A percentile compares a stretch with the other conserved stretches of the same genome.
Evolutionary conservation across 2,329 filamentous ascomycete genomes (phyloP).

Genomic region (Fusarium pseudonygamai): DNA sequence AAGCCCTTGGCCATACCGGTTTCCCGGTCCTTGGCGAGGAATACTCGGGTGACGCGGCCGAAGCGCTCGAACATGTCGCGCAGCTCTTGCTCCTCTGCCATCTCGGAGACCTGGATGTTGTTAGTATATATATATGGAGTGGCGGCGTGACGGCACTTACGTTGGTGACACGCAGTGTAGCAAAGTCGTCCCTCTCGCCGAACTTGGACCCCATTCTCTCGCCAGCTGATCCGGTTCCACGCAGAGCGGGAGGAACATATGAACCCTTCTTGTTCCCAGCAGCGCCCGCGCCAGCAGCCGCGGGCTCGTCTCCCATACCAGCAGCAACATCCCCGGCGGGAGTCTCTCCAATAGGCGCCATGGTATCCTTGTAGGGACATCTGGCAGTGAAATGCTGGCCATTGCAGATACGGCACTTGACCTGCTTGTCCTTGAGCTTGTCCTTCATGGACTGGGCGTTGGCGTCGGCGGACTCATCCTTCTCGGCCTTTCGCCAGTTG

Average conservation of each 20-base stretch:
- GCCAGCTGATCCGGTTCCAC: slow-evolving; percentile 73
- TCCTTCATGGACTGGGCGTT: slow-evolving; percentile 80
- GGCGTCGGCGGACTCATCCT: slow-evolving; percentile 78
- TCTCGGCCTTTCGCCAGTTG: slow-evolving; percentile 92
- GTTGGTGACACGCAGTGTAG: slow-evolving; percentile 96
- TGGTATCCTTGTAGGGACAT: slow-evolving; percentile 99
- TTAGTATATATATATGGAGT: slow-evolving; percentile 40
- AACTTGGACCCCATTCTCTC: slow-evolving; percentile 93
- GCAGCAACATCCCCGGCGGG: slow-evolving; percentile 63
- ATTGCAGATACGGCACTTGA: slow-evolving; percentile 99
- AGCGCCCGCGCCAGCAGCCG: slow-evolving; percentile 55
- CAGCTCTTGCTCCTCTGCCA: slow-evolving; percentile 95
- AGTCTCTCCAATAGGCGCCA: slow-evolving; percentile 83
- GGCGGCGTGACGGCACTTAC: slow-evolving; percentile 64
- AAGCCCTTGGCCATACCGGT: slow-evolving; percentile 98
- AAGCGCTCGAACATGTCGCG: slow-evolving; percentile 98
- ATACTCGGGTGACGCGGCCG: slow-evolving; percentile 95
- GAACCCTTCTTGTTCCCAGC: slow-evolving; percentile 70
- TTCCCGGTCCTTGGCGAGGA: slow-evolving; percentile 97
- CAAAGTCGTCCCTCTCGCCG: slow-evolving; percentile 91
- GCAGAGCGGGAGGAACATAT: slow-evolving; percentile 94
- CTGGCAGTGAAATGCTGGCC: slow-evolving; percentile 99
- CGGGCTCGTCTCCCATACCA: slow-evolving; percentile 61
- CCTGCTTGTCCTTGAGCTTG: slow-evolving; percentile 97
- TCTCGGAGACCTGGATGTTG: slow-evolving; percentile 80